Conservation (phyloP, 2,329 filamentous ascomycete species). For the Phialophora expanda region DNA sequence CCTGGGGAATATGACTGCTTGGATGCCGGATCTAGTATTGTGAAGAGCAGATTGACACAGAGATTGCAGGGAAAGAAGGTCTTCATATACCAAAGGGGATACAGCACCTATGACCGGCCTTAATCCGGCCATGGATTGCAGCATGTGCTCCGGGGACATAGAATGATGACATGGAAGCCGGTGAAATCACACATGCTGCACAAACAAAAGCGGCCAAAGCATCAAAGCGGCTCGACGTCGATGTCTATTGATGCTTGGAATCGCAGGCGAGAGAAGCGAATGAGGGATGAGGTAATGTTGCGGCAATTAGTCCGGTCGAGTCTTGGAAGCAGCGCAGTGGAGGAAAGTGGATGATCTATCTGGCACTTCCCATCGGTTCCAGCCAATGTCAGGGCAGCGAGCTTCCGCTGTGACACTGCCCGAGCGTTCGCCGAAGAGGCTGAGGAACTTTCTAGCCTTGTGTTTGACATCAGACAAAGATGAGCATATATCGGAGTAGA, state of each 20-base stretch:
- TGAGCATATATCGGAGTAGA: background rate
- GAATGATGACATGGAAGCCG: background rate
- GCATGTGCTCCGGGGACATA: background rate
- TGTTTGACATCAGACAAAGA: background rate
- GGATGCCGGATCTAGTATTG: background rate
- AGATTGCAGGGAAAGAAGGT: background rate
- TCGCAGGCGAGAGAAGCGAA: slow-evolving; percentile 6
- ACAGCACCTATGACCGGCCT: slow-evolving; percentile 3
- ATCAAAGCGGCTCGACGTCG: background rate
- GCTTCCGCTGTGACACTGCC: background rate
- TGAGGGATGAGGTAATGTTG: background rate
- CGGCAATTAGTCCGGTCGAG: background rate
- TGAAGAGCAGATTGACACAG: background rate
- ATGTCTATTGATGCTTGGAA: background rate
- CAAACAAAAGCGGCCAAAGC: background rate
- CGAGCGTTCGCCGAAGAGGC: slow-evolving; percentile 6
- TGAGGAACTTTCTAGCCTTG: slow-evolving; percentile 5
- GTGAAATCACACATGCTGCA: slow-evolving; percentile 7
- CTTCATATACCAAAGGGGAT: background rate
- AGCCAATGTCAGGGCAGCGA: background rate
- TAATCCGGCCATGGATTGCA: background rate
- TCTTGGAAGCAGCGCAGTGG: background rate
- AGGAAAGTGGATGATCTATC: background rate
- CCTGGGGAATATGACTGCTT: background rate
- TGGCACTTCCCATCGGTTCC: background rate